These are phyloP conservation scores for Cucurbitaria berberidis DNA, from an alignment of 2,329 filamentous ascomycete species.

Conservation along the genomic window DNA sequence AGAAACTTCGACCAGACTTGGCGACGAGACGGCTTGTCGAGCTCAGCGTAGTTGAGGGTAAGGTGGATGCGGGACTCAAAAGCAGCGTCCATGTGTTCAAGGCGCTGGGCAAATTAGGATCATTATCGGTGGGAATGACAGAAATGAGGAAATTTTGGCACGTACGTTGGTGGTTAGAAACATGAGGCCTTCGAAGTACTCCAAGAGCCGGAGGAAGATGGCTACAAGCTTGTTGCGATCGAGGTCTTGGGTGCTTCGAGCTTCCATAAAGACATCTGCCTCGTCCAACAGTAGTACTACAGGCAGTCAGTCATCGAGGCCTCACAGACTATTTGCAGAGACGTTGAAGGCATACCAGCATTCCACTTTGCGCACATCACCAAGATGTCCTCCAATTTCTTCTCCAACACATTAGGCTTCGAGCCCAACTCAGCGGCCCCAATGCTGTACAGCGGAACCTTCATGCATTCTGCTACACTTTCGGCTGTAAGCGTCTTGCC, in stretches of 20 bases:
- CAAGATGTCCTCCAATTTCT: slow-evolving; percentile 77
- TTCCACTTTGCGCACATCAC: slow-evolving; percentile 73
- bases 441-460: slow-evolving; percentile 66
- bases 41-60: slow-evolving; percentile 51
- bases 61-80: slow-evolving; percentile 57
- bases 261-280: slow-evolving; percentile 54
- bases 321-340: background rate
- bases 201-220: slow-evolving; percentile 81
- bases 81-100: slow-evolving; percentile 48
- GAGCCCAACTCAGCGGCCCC: slow-evolving; percentile 76
- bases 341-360: slow-evolving; percentile 22
- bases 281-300: slow-evolving; percentile 71
- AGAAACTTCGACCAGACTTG: slow-evolving; percentile 51
- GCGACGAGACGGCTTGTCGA: slow-evolving; percentile 44
- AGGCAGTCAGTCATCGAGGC: background rate
- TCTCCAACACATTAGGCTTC: slow-evolving; percentile 61
- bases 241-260: slow-evolving; percentile 78
- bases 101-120: background rate
- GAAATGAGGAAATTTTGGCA: too few species aligned
- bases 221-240: slow-evolving; percentile 83
- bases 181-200: slow-evolving; percentile 88
- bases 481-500: slow-evolving; percentile 30
- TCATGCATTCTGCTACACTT: slow-evolving; percentile 13
- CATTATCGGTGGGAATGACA: background rate
- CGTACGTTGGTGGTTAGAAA: slow-evolving; percentile 85